Base-by-base conservation (phyloP, 805 yeast species). In the Wickerhamiella cacticola region DNA sequence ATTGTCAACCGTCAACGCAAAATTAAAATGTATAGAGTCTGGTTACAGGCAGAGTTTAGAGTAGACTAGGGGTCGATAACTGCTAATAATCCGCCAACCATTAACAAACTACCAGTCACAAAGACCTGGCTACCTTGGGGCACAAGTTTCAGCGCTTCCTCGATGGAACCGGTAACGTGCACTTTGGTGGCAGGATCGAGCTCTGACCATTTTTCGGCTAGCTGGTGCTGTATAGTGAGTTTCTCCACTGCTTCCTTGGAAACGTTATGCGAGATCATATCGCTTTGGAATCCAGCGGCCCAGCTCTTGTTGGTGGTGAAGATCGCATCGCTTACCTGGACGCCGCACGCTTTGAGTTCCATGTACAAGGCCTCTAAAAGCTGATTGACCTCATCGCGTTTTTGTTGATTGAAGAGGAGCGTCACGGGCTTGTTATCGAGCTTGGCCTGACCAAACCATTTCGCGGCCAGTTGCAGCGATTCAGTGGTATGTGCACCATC, bases 401-500 rank as follows among this genome's bases (percentile, higher is more conserved):
- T 83, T 63, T 92, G 99, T 64, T 92, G 99, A 63, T 92, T 92
- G 69, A 94, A 92, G 5, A 92, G 63, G 18, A 92, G 69, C 6
- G 86, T 75, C 52, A 59, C 55, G 2, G 38, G 46, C 2, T 51
- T 58, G 9, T 15, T 15, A 1, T 19, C 26, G 10, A 9, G 12
- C 15, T 12, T 31, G 15, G 41, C 49, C 13, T n/a, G 24, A 3
- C 64, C 67, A 56, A 81, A 85, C 99, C 99, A 92, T 8, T 64
- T 66, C 0, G 89, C 72, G 0, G 96, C 83, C n/a, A 79, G 94
- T 25, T 70, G 70, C 21, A 94, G 75, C 50, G 95, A 83, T 58
- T 92, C 99, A 41, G 73, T 67, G 0, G 98, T 92, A 58, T 92
- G 99, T 0, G 98, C 97, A 16, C 99, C 99, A 65, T 92, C 99